Evolutionary conservation across 1,139 yeast genomes (phyloP).

Genomic region (Suhomyces bribrorum): DNA sequence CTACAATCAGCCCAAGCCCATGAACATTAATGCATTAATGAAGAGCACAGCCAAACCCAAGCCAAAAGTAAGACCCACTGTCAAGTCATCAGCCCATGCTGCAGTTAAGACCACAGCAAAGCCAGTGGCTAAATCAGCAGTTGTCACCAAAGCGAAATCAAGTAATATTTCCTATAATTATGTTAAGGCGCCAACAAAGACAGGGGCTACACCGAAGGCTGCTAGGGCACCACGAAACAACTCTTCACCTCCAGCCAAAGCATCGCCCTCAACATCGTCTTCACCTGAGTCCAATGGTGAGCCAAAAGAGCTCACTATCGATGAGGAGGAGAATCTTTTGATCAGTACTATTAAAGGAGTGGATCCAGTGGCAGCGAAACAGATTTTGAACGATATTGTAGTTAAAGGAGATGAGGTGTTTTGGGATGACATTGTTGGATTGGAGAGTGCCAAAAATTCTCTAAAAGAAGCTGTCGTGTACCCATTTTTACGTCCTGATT

Average conservation of each 20-base stretch:
- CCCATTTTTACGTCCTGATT: slow-evolving; percentile 91
- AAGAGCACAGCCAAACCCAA: slow-evolving; percentile 20
- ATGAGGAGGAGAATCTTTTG: slow-evolving; percentile 61
- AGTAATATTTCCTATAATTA: slow-evolving; percentile 32
- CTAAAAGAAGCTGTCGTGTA: slow-evolving; percentile 95
- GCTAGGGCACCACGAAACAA: slow-evolving; percentile 16
- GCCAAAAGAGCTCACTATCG: slow-evolving; percentile 44
- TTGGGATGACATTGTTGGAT: slow-evolving; percentile 97
- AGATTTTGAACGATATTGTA: slow-evolving; percentile 86
- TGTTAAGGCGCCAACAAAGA: slow-evolving; percentile 13
- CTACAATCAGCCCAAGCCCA: slow-evolving; percentile 45
- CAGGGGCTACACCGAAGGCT: slow-evolving; percentile 1
- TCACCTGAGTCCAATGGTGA: slow-evolving; percentile 13
- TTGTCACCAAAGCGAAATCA: slow-evolving; percentile 9
- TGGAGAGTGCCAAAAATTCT: slow-evolving; percentile 85
- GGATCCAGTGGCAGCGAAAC: slow-evolving; percentile 48
- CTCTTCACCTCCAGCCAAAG: slow-evolving; percentile 8
- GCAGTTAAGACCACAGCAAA: slow-evolving; percentile 7
- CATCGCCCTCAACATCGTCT: too few species aligned
- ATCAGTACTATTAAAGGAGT: slow-evolving; percentile 42
- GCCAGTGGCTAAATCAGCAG: slow-evolving; percentile 8
- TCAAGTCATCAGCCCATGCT: slow-evolving; percentile 2
- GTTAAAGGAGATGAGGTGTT: slow-evolving; percentile 93
- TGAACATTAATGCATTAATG: slow-evolving; percentile 39
- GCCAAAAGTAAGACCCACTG: slow-evolving; percentile 10